Conservation (phyloP, 345 rosid species). For the Aquilaria yunnanensis region DNA sequence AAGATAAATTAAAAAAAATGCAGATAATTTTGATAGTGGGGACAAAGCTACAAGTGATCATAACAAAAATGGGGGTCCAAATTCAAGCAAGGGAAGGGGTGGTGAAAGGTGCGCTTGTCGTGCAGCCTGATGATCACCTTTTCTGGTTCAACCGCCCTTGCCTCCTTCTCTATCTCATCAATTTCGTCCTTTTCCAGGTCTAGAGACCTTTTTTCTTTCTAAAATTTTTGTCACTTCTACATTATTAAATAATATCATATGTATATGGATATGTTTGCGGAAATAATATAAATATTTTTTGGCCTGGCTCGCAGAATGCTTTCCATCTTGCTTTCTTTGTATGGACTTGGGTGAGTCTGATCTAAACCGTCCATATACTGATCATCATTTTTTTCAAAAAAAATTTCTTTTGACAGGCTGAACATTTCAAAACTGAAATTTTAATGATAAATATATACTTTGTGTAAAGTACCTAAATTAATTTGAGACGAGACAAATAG, state of each 20-base stretch:
- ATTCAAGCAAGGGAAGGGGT: slow-evolving; percentile 74
- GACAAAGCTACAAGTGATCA: slow-evolving; percentile 87
- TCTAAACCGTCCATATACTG: background rate
- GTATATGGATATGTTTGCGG: too few species aligned
- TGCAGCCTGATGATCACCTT: slow-evolving; percentile 72
- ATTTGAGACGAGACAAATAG: too few species aligned
- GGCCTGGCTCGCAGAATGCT: slow-evolving; percentile 52
- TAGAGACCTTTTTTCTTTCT: background rate
- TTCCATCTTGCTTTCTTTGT: slow-evolving; percentile 81
- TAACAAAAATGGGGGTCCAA: slow-evolving; percentile 69
- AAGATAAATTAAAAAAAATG: slow-evolving; percentile 1
- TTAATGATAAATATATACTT: too few species aligned
- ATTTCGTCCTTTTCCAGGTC: slow-evolving; percentile 89
- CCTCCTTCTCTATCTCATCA: slow-evolving; percentile 76
- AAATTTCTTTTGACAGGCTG: too few species aligned
- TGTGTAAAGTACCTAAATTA: too few species aligned
- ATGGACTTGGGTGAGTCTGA: slow-evolving; percentile 68
- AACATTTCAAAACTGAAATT: too few species aligned
- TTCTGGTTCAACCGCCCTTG: slow-evolving; percentile 91
- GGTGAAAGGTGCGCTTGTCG: slow-evolving; percentile 76
- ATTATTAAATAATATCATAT: too few species aligned
- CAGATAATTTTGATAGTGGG: slow-evolving; percentile 80
- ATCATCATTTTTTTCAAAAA: background rate
- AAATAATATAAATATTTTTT: too few species aligned
- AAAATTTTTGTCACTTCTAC: background rate